A percentile compares a stretch with the other conserved stretches of the same genome.
Evolutionary conservation across 768 basidiomycete species (phyloP).

Genomic region (Leccinum truebloodii): DNA sequence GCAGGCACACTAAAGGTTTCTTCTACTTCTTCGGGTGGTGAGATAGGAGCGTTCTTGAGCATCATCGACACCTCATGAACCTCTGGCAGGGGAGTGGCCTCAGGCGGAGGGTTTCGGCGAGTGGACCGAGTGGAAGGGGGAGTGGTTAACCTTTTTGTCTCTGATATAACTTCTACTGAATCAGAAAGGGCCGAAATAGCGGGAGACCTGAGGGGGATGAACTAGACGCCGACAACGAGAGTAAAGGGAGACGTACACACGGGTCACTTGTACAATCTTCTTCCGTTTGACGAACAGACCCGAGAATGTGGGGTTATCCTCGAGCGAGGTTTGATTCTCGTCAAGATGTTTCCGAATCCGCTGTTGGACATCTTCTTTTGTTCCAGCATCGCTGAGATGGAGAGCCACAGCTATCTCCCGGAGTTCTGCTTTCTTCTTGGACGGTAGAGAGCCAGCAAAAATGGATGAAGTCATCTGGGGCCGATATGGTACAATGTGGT

Average conservation of each 20-base stretch:
- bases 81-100: constrained; percentile 52
- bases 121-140: constrained; percentile 23
- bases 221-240: neutral
- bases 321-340: constrained; percentile 49
- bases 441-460: constrained; percentile 53
- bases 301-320: constrained; percentile 56
- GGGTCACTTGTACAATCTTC: constrained; percentile 30
- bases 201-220: constrained; percentile 14
- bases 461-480: constrained; percentile 42
- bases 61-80: constrained; percentile 51
- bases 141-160: constrained; percentile 18
- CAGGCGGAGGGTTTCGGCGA: constrained; percentile 29
- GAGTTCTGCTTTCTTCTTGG: constrained; percentile 72
- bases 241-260: constrained; percentile 12
- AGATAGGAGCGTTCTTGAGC: constrained; percentile 46
- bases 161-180: constrained; percentile 12
- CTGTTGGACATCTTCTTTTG: constrained; percentile 60
- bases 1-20: constrained; percentile 2
- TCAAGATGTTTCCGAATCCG: constrained; percentile 68
- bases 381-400: constrained; percentile 52
- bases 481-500: constrained; percentile 16
- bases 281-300: constrained; percentile 50
- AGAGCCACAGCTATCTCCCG: constrained; percentile 61
- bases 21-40: constrained; percentile 34
- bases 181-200: constrained; percentile 20